phyloP scores from a whole-genome alignment of 2,329 filamentous ascomycete species.

The Microcera coccophila region DNA sequence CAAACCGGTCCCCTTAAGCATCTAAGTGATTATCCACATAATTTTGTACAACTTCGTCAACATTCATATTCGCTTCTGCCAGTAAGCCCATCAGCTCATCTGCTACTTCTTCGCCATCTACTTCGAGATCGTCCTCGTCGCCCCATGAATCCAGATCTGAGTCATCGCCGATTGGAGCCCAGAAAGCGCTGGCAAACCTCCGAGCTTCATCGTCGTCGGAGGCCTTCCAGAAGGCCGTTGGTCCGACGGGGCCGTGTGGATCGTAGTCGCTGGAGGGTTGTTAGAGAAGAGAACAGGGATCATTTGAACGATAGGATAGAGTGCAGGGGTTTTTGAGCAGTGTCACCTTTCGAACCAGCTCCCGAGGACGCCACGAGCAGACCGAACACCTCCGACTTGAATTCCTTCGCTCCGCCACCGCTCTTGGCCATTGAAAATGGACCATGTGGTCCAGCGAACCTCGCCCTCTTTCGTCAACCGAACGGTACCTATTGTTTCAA shows the following conservation, averaged over 20 bases:
- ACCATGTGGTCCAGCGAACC: constrained; percentile 69
- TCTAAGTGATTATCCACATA: not conserved
- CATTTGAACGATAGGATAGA: not conserved
- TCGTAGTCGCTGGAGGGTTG: constrained; percentile 54
- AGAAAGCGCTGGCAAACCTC: constrained; percentile 31
- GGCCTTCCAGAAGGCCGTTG: constrained; percentile 75
- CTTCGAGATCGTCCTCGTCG: constrained; percentile 23
- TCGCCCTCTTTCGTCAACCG: constrained; percentile 65
- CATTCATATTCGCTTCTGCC: constrained; percentile 16
- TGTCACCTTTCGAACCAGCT: constrained; percentile 72
- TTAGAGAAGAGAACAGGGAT: not conserved
- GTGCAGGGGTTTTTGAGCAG: not conserved
- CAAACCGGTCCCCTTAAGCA: not conserved
- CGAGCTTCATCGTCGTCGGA: constrained; percentile 33
- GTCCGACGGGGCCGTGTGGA: constrained; percentile 64
- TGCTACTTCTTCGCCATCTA: constrained; percentile 19
- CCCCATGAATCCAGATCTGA: constrained; percentile 16
- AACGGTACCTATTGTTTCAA: constrained; percentile 50
- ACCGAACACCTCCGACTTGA: constrained; percentile 65
- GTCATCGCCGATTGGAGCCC: constrained; percentile 26
- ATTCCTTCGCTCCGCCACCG: constrained; percentile 74
- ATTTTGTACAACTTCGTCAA: constrained; percentile 8
- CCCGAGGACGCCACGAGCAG: constrained; percentile 65
- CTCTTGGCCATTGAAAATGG: constrained; percentile 60
- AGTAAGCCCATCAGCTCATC: constrained; percentile 17